Evolutionary conservation across 352 stramenopile genomes (phyloP), one percentile per base, ranked within the genome.

Genomic region (Globisporangium perplexum): DNA sequence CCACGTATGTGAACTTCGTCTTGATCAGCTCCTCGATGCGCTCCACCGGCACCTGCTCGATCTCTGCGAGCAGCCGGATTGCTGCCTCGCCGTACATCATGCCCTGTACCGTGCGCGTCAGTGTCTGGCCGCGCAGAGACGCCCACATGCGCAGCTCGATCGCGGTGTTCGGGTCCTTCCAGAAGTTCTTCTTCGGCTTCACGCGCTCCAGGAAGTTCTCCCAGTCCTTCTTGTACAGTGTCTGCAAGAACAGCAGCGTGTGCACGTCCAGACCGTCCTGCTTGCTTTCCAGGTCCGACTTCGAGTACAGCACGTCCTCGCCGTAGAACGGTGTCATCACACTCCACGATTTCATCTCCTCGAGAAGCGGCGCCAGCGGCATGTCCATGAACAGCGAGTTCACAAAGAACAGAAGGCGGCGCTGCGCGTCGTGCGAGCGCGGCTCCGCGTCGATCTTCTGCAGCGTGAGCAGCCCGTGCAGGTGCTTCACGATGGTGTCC

Each of bases 341-440:
- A 59, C 97, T 98, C 91, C 96, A 99, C 17, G 94, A 98, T 69
- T 98, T 98, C 95, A 99, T 99, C 61, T 98, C 93, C 52, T 98
- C 86, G 7, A 99, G 88, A 43, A 97, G 83, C 15, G 96, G 96
- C 14, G 97, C 95, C 53, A 96, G 70, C 0, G 97, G 97, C 86
- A 99, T 98, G 65, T 99, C 96, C 97, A 99, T 99, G 72, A 99
- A 99, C n/a, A 99, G 67, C 54, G 96, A 98, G 65, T 99, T 99
- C 24, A 98, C 94, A 60, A 99, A 99, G 75, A 99, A 99, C 7
- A 98, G 91, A 26, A 99, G 68, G 24, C 97, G 90, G 22, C 96
- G 86, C 28, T 88, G 87, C 0, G 91, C 97, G 71, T 99, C 97
- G 56, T 96, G 96, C 24, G 92, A 98, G 42, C 93, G 96, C 17